Evolutionary conservation across 257 asterid genomes (phyloP), one percentile per base, ranked within the genome.

Genomic region (Datura wrightii): DNA sequence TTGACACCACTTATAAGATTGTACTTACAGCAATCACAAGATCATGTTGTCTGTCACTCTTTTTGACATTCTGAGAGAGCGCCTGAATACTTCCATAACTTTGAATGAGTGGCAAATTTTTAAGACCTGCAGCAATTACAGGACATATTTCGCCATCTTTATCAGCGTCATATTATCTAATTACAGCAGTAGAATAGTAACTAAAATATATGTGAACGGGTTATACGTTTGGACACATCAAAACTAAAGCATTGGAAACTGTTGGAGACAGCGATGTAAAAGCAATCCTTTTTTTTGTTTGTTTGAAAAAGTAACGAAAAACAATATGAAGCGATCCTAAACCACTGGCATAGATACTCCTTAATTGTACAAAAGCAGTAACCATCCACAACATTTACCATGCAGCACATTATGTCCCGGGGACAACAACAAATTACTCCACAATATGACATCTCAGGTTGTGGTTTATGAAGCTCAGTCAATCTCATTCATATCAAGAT

Each of bases 21-120:
- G 82, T 79, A 87, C 98, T 93, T 90, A 96, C 99, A 87, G 97
- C 98, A 72, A 94, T 92, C 72, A 96, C 98, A 83, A 94, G 89
- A 76, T 96, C 93, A 53, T 96, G 98, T 87, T 83, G 86, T 87
- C 98, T 89, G 80, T 94, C 97, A 24, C 97, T 88, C 90, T 96
- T 94, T 60, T 88, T 89, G 85, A 90, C 88, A 55, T 79, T 87
- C 90, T 91, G 91, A 79, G 91, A 48, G 85, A 96, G 87, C 83
- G 92, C 88, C 85, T 90, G 97, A 79, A 96, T 91, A 91, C 93
- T 91, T 65, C 89, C 88, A 54, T 91, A 94, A 89, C 99, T 91
- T 87, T 93, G 94, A 81, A 92, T 93, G 60, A 86, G 89, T 36
- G 97, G 98, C 93, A 94, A 85, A 79, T 92, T 82, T 82, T 79